Base-by-base conservation (phyloP, 1,284 basidiomycete genomes). In the Microbotryum intermedium region DNA sequence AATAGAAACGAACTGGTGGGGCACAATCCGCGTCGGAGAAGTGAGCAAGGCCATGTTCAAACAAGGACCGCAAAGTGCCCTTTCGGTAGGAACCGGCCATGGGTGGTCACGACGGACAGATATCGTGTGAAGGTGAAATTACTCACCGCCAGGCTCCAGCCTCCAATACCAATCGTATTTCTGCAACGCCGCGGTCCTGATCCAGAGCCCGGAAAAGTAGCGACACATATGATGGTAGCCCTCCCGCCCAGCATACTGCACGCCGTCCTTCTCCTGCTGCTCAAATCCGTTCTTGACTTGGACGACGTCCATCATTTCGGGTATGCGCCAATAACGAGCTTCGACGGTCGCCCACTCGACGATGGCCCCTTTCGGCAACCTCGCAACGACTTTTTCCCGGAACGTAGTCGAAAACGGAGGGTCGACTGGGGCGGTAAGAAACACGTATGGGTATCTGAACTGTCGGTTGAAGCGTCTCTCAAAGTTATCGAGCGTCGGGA, bases 111-210 rank as follows among this genome's bases (percentile, higher is more conserved):
- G n/a, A n/a, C n/a, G n/a, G n/a, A n/a, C n/a, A n/a, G n/a, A n/a
- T n/a, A n/a, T n/a, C n/a, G n/a, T n/a, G n/a, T n/a, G n/a, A n/a
- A 51, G 30, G 13, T n/a, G 21, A 23, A 7, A 29, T 28, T 2
- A 65, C 63, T 69, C 57, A 67, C 75, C 73, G 10, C 69, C 69
- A n/a, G 75, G 75, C 62, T 76, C 75, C 23, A 76, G 70, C 9
- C 75, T 65, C 75, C 75, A 76, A 54, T 74, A 76, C 69, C 74
- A 76, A 53, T 76, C 72, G 55, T 75, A 73, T 58, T 75, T 70
- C 25, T 57, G 52, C 25, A 70, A 55, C 21, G 64, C 23, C 25
- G 58, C 58, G 21, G 69, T 63, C 26, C 61, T 30, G 20, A 61
- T 68, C 47, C 69, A 72, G 51, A 72, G 49, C 18, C 71, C 69